Evolutionary conservation across 2,329 filamentous ascomycete species (phyloP).

Genomic region (Aspergillus candidus): DNA sequence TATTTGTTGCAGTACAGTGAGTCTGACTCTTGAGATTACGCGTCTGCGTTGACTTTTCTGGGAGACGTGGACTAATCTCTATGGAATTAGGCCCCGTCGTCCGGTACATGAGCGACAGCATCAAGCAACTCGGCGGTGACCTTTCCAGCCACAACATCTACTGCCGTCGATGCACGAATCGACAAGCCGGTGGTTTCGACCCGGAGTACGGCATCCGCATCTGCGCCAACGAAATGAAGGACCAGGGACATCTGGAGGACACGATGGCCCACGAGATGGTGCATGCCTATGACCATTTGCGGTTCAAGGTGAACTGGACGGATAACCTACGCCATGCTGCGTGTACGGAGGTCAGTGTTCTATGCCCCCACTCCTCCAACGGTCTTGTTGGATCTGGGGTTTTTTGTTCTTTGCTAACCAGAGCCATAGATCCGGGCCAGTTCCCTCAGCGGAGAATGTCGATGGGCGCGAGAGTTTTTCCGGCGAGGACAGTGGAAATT

Average conservation of each 20-base stretch:
- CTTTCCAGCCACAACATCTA: constrained; percentile 70
- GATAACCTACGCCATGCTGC: constrained; percentile 81
- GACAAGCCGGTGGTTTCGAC: constrained; percentile 77
- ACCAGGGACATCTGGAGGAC: constrained; percentile 79
- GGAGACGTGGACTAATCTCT: constrained; percentile 3
- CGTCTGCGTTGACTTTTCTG: not conserved
- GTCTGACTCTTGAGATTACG: constrained; percentile 2
- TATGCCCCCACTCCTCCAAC: not conserved
- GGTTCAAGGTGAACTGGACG: constrained; percentile 84
- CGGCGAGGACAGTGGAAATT: constrained; percentile 79
- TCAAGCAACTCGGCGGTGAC: constrained; percentile 69
- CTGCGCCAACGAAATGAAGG: constrained; percentile 84
- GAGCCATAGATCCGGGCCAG: constrained; percentile 72
- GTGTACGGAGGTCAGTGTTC: constrained; percentile 70
- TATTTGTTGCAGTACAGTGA: constrained; percentile 72
- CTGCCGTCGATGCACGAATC: constrained; percentile 70
- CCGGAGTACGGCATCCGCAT: constrained; percentile 81
- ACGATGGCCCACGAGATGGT: constrained; percentile 97
- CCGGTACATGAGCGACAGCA: constrained; percentile 77
- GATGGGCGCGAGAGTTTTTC: constrained; percentile 81
- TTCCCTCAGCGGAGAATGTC: constrained; percentile 87
- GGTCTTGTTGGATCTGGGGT: not conserved
- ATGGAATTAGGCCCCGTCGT: constrained; percentile 60
- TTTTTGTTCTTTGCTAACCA: constrained; percentile 7
- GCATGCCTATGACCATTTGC: constrained; percentile 86